Base-by-base conservation (phyloP, 352 stramenopile species). In the Globisporangium polare region DNA sequence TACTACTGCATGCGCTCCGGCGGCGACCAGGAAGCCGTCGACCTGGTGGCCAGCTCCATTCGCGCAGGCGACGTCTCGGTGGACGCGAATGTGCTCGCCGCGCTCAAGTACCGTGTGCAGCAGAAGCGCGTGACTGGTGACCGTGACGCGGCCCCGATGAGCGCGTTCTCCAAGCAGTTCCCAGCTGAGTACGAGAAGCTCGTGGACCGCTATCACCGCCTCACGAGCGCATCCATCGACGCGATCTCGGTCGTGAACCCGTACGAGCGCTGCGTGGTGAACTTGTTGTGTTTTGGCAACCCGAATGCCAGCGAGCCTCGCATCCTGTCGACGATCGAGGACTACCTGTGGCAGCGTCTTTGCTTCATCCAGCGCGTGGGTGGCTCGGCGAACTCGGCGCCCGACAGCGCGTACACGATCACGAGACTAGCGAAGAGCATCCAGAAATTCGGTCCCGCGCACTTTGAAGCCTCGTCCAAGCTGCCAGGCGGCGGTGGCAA, bases 301-400 rank as follows among this genome's bases (percentile, higher is more conserved):
- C 66, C 87, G 22, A 91, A 93, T 56, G 75, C 78, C 20, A 90
- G 83, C 39, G 83, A 95, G 58, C 66, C 72, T 3, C 82, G 82
- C 43, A 87, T 95, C 46, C 63, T 90, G 39, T 84, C 80, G 27
- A 95, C 84, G 24, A 83, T 95, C 47, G 86, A 95, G 68, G 86
- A 95, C 60, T 95, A 93, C 55, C 42, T 95, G 52, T 95, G 86
- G 86, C 86, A 95, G 60, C 81, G 84, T 0, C 71, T 92, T 26
- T 92, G 80, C 65, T 95, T 92, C 47, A 81, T 90, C 31, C 80
- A 93, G 70, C 78, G 71, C 24, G 69, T 75, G 13, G 50, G 50
- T 4, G 67, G 62, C 10, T 53, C 61, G 33, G 68, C 62, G 39
- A 73, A 57, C 43, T 80, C 78, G 15, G 60, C 66, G 1, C 67